Percentiles rank a stretch among this genome's conserved stretches.
Conservation (phyloP, 306 rosid genomes). For the Rosa chinensis region DNA sequence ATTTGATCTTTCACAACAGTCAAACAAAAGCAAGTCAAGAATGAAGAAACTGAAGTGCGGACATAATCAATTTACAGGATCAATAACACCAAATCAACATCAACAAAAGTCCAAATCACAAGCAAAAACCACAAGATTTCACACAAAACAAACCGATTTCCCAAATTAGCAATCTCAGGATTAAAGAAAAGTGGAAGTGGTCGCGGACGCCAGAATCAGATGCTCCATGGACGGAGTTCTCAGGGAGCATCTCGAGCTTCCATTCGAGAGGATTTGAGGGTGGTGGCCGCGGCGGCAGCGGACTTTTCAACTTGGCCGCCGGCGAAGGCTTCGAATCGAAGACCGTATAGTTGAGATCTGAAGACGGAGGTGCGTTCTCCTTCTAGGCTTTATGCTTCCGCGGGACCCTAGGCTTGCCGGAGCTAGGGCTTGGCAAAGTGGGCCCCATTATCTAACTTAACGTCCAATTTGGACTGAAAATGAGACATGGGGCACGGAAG, state of each 20-base stretch:
- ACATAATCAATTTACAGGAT: background rate
- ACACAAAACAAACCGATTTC: background rate
- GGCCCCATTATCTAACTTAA: too few relatives aligned
- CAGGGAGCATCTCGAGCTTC: constrained; percentile 67
- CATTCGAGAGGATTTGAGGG: constrained; percentile 88
- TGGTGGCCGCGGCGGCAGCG: constrained; percentile 90
- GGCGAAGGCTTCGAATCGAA: constrained; percentile 56
- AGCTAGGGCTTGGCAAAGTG: constrained; percentile 44
- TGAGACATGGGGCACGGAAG: too few relatives aligned
- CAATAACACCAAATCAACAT: background rate
- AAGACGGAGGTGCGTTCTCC: constrained; percentile 70
- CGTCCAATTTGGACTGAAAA: too few relatives aligned
- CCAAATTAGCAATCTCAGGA: background rate
- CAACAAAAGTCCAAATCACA: background rate
- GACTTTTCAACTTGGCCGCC: constrained; percentile 60
- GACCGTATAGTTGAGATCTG: constrained; percentile 51
- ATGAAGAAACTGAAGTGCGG: background rate
- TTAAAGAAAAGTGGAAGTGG: too few relatives aligned
- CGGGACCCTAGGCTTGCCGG: constrained; percentile 47
- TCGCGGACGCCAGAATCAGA: constrained; percentile 81
- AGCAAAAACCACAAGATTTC: background rate
- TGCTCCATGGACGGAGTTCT: constrained; percentile 42
- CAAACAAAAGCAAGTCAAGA: background rate
- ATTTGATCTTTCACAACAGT: too few relatives aligned
- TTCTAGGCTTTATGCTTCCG: constrained; percentile 62